Evolutionary conservation across 1,139 yeast genomes (phyloP).

Genomic region (Torulaspora globosa): DNA sequence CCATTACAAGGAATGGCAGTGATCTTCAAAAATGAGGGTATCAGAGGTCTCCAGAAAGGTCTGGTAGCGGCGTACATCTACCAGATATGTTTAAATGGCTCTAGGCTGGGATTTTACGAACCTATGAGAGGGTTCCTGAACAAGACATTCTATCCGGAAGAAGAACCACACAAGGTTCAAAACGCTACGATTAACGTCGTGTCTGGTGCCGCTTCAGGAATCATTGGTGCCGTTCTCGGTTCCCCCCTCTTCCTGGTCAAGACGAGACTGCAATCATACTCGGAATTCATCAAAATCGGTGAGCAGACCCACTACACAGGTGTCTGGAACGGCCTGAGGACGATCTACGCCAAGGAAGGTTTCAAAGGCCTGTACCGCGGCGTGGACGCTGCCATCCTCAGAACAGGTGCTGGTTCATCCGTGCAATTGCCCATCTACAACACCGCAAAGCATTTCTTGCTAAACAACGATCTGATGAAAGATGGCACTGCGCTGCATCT

Average conservation of each 20-base stretch:
- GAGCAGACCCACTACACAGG: constrained; percentile 84
- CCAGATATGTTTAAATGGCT: constrained; percentile 88
- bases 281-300: constrained; percentile 64
- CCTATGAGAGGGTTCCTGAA: constrained; percentile 69
- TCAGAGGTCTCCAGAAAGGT: constrained; percentile 86
- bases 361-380: constrained; percentile 79
- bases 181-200: constrained; percentile 62
- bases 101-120: constrained; percentile 89
- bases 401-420: constrained; percentile 95
- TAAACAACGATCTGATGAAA: constrained; percentile 45
- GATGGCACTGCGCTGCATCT: constrained; percentile 73
- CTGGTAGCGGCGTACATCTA: constrained; percentile 76
- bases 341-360: constrained; percentile 67
- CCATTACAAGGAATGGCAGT: constrained; percentile 78
- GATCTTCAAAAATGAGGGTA: constrained; percentile 78
- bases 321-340: constrained; percentile 61
- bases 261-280: constrained; percentile 93
- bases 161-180: constrained; percentile 52
- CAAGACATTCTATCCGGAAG: constrained; percentile 49
- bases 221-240: constrained; percentile 83
- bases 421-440: constrained; percentile 94
- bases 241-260: constrained; percentile 89
- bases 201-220: constrained; percentile 82
- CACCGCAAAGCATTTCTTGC: constrained; percentile 58
- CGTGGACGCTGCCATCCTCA: constrained; percentile 85